Evolutionary conservation across 257 asterid genomes (phyloP), one percentile per base, ranked within the genome.

Genomic region (Marsdenia floribunda): DNA sequence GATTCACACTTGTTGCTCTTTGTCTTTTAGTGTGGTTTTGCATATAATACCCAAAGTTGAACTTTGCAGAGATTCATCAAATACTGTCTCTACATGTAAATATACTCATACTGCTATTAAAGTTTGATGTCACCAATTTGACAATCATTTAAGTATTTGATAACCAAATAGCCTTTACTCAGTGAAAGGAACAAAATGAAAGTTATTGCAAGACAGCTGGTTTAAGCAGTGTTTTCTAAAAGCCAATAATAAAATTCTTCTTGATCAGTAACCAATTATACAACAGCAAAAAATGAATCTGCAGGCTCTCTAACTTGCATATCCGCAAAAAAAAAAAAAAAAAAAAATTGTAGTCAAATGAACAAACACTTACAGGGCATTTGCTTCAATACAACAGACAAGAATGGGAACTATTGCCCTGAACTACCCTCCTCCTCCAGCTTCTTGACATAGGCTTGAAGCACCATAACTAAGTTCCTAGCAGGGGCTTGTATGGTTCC

Each of bases 401-500:
- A 40, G 22, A 50, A 29, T 22, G 47, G 69, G 63, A 64, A 73
- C 82, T 85, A 91, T 77, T 85, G 87, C 2, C 70, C 83, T 37
- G 79, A 80, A 44, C 85, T 76, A 24, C 85, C 87, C 49, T 87
- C 98, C 54, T 84, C 87, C 70, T 93, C 97, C 78, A 93, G 80
- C 82, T 93, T 93, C 85, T 90, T 92, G 73, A 96, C 93, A 75
- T 85, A 80, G 52, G 98, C 98, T 74, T 90, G 73, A 44, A 91
- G 88, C 71, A 83, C 80, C 96, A 91, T 63, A 26, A 93, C 55
- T 93, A 93, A 84, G 38, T 90, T 90, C 88, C 96, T 86, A 21
- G 97, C 96, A 3, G 98, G 98, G 0, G 98, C 97, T 75, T 92
- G 97, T 73, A 92, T 73, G 14, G 98, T 95, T 15, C 96, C 89